These are phyloP conservation scores for Piromyces finnis DNA, from an alignment of 192 early-diverging fungal species.

Conservation along the genomic window DNA sequence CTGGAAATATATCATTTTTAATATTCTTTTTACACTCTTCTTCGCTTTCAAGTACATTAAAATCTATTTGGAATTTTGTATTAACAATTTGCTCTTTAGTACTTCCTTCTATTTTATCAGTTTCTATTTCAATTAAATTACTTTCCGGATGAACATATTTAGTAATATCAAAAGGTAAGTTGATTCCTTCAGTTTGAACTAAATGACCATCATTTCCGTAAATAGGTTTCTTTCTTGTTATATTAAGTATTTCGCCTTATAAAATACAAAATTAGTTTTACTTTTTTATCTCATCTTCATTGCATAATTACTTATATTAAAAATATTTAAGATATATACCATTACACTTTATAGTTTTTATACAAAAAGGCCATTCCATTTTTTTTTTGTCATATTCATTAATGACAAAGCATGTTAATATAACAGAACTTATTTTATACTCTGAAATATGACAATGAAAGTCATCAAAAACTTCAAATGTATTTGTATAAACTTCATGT, in stretches of 20 bases:
- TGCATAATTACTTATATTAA: too few species aligned
- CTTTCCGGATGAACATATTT: background rate
- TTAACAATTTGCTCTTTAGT: background rate
- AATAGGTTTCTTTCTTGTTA: background rate
- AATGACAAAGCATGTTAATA: background rate
- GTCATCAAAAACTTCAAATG: background rate
- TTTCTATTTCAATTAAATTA: background rate
- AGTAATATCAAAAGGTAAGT: background rate
- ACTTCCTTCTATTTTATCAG: background rate
- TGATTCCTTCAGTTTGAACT: background rate
- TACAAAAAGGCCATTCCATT: background rate
- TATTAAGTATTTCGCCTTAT: background rate
- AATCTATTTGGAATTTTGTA: background rate
- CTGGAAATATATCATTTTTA: background rate
- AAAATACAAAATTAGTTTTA: background rate
- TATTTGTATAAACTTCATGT: background rate
- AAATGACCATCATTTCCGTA: background rate
- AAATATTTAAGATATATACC: background rate
- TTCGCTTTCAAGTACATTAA: background rate
- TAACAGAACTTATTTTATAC: background rate
- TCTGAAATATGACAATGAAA: background rate
- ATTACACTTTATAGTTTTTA: background rate
- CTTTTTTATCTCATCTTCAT: too few species aligned
- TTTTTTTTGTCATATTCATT: background rate
- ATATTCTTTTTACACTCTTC: background rate